Base-by-base conservation (phyloP, 208 protist genomes). In the Phytomonas francai region DNA sequence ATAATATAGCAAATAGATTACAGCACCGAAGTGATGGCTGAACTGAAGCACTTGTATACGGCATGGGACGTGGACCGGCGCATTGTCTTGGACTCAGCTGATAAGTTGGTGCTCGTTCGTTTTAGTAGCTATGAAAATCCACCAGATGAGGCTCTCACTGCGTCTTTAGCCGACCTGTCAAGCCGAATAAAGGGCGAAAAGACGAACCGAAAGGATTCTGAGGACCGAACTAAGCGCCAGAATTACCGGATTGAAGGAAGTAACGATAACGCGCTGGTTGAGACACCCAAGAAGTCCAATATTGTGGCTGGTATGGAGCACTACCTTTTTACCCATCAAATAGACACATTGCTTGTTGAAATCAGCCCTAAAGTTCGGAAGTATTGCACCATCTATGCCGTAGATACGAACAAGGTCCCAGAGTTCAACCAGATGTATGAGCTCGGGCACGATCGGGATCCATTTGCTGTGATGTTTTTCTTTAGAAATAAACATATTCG, bases 381-480 rank as follows among this genome's bases (percentile, higher is more conserved):
- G 80, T 94, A 91, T 67, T 89, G 84, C 63, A 77, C 73, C 30
- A 88, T 94, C 3, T 92, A 88, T 64, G 64, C 80, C 7, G 89
- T 94, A 1, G 84, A 90, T 66, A 94, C 85, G 12, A 77, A 71
- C 25, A 72, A 83, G 70, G 97, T 99, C 54, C 94, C 97, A 8
- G 97, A 99, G 72, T 99, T 99, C 76, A 99, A 99, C 71, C 79
- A 88, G 25, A 97, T 99, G 92, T 99, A 99, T 81, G 98, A 99
- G 84, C 78, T 99, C 31, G 85, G 84, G 25, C 83, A 94, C 69
- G 81, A 85, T 25, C 97, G 98, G 68, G 98, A 99, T 72, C 96
- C 98, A 3, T 98, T 97, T 70, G 98, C 98, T 12, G 71, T 99
- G 19, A 99, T 99, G 98, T 99, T 99, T 77, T 99, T 99, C 77